Evolutionary conservation across 257 asterid species (phyloP).

Genomic region (Nicotiana noctiflora): DNA sequence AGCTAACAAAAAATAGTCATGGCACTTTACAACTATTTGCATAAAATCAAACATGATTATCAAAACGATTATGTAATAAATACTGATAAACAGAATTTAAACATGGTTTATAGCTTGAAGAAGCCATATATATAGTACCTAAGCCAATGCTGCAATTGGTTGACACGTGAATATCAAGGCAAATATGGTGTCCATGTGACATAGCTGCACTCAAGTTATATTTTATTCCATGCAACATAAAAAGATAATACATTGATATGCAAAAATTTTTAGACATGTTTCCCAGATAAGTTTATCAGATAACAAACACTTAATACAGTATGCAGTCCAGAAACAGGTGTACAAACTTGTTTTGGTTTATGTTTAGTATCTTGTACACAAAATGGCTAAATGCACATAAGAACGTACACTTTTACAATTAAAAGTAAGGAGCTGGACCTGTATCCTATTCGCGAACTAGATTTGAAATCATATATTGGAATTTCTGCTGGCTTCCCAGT

Average conservation of each 20-base stretch:
- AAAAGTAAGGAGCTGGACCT: slow-evolving; percentile 36
- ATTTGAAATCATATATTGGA: slow-evolving; percentile 93
- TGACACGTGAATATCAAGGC: neutral
- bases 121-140: neutral
- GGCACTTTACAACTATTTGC: slow-evolving; percentile 1
- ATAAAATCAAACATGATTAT: neutral
- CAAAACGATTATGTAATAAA: neutral
- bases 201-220: neutral
- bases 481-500: slow-evolving; percentile 65
- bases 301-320: neutral
- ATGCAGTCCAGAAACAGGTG: neutral
- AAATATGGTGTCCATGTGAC: neutral
- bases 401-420: neutral
- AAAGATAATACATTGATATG: neutral
- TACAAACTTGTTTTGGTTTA: slow-evolving; percentile 2
- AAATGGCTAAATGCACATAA: neutral
- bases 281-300: neutral
- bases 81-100: neutral
- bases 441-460: slow-evolving; percentile 94
- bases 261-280: neutral
- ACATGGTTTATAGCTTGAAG: neutral
- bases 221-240: neutral
- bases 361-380: neutral
- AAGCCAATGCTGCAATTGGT: neutral
- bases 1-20: neutral